These are phyloP conservation scores for Ramalina peruviana DNA, from an alignment of 495 filamentous ascomycete genomes.

Conservation along the genomic window DNA sequence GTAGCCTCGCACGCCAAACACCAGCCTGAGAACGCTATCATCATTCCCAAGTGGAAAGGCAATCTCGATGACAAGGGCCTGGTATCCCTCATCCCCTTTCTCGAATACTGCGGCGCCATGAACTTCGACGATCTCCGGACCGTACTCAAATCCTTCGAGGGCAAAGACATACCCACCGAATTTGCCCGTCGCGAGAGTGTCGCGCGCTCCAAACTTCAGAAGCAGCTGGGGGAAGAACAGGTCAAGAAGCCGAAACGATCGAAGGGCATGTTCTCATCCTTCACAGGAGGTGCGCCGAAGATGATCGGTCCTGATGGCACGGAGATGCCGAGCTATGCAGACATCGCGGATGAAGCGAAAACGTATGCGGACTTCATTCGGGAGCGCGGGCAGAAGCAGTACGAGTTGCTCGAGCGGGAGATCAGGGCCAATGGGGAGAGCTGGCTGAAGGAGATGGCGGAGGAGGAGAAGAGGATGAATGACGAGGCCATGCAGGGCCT, in stretches of 20 bases:
- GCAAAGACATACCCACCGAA: constrained; percentile 70
- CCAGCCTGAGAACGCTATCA: constrained; percentile 89
- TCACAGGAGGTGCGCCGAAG: constrained; percentile 61
- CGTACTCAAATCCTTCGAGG: constrained; percentile 77
- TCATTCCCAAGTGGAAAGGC: constrained; percentile 81
- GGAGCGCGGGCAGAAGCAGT: constrained; percentile 79
- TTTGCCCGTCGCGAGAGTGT: constrained; percentile 80
- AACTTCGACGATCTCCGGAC: constrained; percentile 69
- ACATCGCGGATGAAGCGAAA: constrained; percentile 75
- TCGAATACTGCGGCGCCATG: constrained; percentile 95
- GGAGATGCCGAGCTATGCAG: constrained; percentile 37
- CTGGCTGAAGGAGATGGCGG: constrained; percentile 84
- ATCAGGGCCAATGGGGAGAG: constrained; percentile 85
- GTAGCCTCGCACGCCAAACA: constrained; percentile 60
- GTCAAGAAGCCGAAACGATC: constrained; percentile 45
- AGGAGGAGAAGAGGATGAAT: constrained; percentile 67
- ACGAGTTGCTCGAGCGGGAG: constrained; percentile 74
- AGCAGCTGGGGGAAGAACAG: constrained; percentile 56
- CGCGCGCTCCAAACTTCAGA: constrained; percentile 65
- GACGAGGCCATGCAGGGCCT: constrained; percentile 85
- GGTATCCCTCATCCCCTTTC: constrained; percentile 80
- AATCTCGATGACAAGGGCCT: constrained; percentile 68
- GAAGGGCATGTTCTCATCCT: constrained; percentile 46
- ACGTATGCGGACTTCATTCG: constrained; percentile 88
- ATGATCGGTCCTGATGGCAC: constrained; percentile 46